phyloP scores from a whole-genome alignment of 352 stramenopile genomes.

The Globisporangium rhizosaccharum region DNA sequence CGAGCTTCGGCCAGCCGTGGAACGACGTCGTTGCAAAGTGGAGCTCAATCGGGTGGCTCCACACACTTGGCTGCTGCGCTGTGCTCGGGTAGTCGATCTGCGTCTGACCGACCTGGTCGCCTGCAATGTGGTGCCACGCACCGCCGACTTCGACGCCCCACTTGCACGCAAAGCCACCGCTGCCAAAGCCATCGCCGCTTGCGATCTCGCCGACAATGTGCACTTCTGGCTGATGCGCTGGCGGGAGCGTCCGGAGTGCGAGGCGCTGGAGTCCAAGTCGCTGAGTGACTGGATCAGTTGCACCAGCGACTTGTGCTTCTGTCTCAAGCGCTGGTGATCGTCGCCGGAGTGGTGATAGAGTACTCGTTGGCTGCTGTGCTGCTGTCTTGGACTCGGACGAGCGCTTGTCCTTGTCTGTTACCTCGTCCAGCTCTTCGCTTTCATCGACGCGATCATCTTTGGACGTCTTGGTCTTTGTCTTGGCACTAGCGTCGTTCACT shows the following conservation, averaged over 20 bases:
- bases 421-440: constrained; percentile 3
- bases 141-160: constrained; percentile 63
- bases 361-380: not conserved
- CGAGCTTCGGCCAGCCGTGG: constrained; percentile 55
- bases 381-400: too few species aligned
- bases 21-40: constrained; percentile 55
- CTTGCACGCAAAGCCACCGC: constrained; percentile 48
- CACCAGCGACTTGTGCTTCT: not conserved
- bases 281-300: constrained; percentile 16
- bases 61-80: constrained; percentile 27
- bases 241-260: constrained; percentile 13
- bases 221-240: constrained; percentile 53
- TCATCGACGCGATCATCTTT: not conserved
- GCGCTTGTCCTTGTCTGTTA: not conserved
- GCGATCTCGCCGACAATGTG: constrained; percentile 69
- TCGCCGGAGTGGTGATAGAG: constrained; percentile 1
- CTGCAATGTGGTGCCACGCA: constrained; percentile 50
- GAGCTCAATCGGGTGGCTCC: constrained; percentile 63
- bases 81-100: constrained; percentile 47
- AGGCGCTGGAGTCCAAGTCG: too few species aligned
- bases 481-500: not conserved
- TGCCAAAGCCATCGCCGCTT: constrained; percentile 42
- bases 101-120: constrained; percentile 53
- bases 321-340: not conserved
- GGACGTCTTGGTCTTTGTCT: not conserved